Evolutionary conservation across 371 early-diverging fungal genomes (phyloP).

Genomic region (Lichtheimia ramosa): DNA sequence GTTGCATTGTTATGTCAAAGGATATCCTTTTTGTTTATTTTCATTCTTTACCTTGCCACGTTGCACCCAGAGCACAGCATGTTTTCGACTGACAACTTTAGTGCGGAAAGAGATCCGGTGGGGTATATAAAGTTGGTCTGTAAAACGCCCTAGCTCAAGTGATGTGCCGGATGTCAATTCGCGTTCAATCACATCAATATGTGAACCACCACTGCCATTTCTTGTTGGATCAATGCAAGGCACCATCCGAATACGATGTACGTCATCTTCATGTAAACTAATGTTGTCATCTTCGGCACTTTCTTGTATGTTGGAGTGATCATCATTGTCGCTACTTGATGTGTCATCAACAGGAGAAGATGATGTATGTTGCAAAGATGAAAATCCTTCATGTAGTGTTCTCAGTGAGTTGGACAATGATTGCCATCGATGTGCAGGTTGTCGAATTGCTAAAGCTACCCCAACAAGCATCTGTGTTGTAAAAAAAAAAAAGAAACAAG

Average conservation of each 20-base stretch:
- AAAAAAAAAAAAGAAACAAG: too few species aligned
- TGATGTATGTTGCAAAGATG: too few species aligned
- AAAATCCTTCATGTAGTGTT: too few species aligned
- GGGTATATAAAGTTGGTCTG: constrained; percentile 58
- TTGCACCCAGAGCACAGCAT: constrained; percentile 18
- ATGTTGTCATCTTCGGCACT: too few species aligned
- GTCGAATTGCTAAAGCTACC: too few species aligned
- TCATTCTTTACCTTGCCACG: not conserved
- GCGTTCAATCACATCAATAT: constrained; percentile 72
- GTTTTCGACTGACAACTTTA: constrained; percentile 23
- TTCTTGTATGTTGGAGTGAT: too few species aligned
- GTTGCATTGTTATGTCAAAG: not conserved
- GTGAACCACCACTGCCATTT: constrained; percentile 54
- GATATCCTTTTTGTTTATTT: not conserved
- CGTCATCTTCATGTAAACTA: constrained; percentile 2
- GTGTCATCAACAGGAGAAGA: too few species aligned
- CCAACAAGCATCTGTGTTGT: too few species aligned
- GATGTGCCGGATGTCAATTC: constrained; percentile 61
- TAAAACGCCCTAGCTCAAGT: constrained; percentile 73
- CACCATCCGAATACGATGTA: constrained; percentile 65
- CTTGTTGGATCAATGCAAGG: constrained; percentile 61
- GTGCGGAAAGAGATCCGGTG: constrained; percentile 55
- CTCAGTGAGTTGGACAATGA: too few species aligned
- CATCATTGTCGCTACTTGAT: too few species aligned
- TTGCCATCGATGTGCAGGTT: too few species aligned